Evolutionary conservation across 495 filamentous ascomycete genomes (phyloP), one percentile per base, ranked within the genome.

Genomic region (Talaromyces ruber): DNA sequence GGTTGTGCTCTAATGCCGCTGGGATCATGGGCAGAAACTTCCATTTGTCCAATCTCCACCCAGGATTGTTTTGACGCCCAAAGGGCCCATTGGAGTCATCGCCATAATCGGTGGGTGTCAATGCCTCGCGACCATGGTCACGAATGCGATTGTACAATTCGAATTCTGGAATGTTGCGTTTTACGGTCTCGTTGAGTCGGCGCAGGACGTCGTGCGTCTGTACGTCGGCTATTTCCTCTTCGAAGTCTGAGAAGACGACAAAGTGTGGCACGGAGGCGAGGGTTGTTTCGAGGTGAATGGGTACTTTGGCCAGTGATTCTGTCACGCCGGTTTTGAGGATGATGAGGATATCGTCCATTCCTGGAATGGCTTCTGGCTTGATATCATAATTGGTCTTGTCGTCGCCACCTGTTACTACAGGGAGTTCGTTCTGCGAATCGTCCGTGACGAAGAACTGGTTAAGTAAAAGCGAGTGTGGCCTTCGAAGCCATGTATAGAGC

Each of bases 1-100:
- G 79, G 12, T 73, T 70, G 68, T 76, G 71, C 28, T 69, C 66
- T 66, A 80, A 81, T 21, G 84, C 81, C 29, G 82, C 73, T 47
- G 83, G 77, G 63, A 88, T 77, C 76, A 86, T 85, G 4, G 85
- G 83, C 6, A 90, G 72, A 68, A 88, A 88, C 70, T 89, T 90
- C 78, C 84, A 89, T 67, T 87, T 88, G 70, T 90, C 86, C 14
- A 88, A 73, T 59, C 76, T 79, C 86, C 86, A 90, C 22, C 83
- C 87, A 0, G 75, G 71, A 26, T 77, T 77, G 34, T 70, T 70
- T 25, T 60, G 61, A 30, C 73, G 74, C 32, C 73, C 75, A 16
- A 70, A 68, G 2, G 73, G 71, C 6, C 73, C 70, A 62, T 76
- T 77, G 11, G 61, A 59, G 26, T 76, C 69, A 25, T 74, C 68